Evolutionary conservation across 202 grass and related monocot species (phyloP).

Genomic region (Panicum hallii): DNA sequence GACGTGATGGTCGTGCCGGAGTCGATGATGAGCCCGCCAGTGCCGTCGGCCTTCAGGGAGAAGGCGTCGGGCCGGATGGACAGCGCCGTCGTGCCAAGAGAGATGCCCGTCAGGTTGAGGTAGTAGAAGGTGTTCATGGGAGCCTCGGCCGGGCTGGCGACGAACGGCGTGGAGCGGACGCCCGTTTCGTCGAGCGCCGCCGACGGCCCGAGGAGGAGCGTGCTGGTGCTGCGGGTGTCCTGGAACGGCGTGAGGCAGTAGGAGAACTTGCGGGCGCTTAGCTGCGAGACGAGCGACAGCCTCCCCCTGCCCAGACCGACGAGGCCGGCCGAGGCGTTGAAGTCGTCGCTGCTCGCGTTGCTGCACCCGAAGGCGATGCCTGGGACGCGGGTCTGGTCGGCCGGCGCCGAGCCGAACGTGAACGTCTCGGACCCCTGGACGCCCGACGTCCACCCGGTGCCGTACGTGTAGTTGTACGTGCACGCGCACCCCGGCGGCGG

Average conservation of each 20-base stretch:
- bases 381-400: conserved; percentile 3
- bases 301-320: conserved; percentile 56
- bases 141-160: conserved; percentile 38
- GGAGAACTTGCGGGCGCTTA: conserved; percentile 60
- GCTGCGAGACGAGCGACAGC: conserved; percentile 68
- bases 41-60: conserved; percentile 38
- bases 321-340: conserved; percentile 48
- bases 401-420: conserved; percentile 54
- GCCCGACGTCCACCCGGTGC: conserved; percentile 48
- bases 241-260: conserved; percentile 74
- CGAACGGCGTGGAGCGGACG: conserved; percentile 59
- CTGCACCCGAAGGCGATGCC: conserved; percentile 64
- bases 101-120: conserved; percentile 59
- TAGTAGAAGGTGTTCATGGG: conserved; percentile 59
- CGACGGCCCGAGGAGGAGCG: conserved; percentile 57
- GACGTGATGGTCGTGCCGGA: conserved; percentile 60
- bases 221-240: conserved; percentile 52
- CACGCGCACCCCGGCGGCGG: conserved; percentile 33
- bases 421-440: conserved; percentile 58
- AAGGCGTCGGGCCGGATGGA: conserved; percentile 47
- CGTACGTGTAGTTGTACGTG: conserved; percentile 54
- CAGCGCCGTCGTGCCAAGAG: conserved; percentile 53
- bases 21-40: conserved; percentile 75
- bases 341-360: conserved; percentile 46
- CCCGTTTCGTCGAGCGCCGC: conserved; percentile 41